A percentile compares a stretch with the other conserved stretches of the same genome.
Evolutionary conservation across 1,284 basidiomycete species (phyloP).

Genomic region (Tremellales sp.): DNA sequence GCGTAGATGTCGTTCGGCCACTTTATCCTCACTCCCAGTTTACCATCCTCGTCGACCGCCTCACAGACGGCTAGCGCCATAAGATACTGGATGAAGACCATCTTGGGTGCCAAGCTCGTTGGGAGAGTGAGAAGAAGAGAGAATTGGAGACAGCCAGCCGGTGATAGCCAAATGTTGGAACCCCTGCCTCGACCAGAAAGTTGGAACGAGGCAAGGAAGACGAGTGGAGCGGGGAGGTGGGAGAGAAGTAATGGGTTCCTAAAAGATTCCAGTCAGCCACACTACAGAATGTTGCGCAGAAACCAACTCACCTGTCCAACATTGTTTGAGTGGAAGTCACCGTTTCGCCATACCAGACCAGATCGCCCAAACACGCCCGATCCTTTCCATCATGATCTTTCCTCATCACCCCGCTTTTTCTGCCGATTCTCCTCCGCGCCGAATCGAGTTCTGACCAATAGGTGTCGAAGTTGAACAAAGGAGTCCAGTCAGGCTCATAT

Average conservation of each 20-base stretch:
- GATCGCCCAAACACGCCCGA: slow-evolving; percentile 59
- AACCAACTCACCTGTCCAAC: slow-evolving; percentile 71
- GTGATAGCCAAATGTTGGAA: slow-evolving; percentile 88
- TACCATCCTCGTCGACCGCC: slow-evolving; percentile 57
- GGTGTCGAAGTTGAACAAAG: slow-evolving; percentile 50
- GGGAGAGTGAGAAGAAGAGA: slow-evolving; percentile 69
- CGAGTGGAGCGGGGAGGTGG: slow-evolving; percentile 62
- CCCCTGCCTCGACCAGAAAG: slow-evolving; percentile 85
- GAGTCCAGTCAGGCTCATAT: slow-evolving; percentile 44
- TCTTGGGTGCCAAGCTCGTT: slow-evolving; percentile 57
- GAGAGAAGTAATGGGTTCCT: slow-evolving; percentile 76
- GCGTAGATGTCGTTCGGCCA: slow-evolving; percentile 99
- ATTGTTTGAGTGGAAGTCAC: slow-evolving; percentile 95
- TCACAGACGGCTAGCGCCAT: slow-evolving; percentile 85
- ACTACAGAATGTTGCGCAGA: neutral
- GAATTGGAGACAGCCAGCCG: slow-evolving; percentile 81
- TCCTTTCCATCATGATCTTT: slow-evolving; percentile 19
- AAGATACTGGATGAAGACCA: slow-evolving; percentile 96
- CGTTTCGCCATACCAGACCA: slow-evolving; percentile 78
- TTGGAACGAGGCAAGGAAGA: slow-evolving; percentile 83
- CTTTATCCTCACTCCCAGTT: slow-evolving; percentile 69
- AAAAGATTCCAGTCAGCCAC: slow-evolving; percentile 6
- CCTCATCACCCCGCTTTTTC: slow-evolving; percentile 29
- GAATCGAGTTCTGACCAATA: slow-evolving; percentile 48
- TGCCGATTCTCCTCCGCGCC: slow-evolving; percentile 33